Evolutionary conservation across 768 basidiomycete species (phyloP).

Genomic region (Mycena chlorophos): DNA sequence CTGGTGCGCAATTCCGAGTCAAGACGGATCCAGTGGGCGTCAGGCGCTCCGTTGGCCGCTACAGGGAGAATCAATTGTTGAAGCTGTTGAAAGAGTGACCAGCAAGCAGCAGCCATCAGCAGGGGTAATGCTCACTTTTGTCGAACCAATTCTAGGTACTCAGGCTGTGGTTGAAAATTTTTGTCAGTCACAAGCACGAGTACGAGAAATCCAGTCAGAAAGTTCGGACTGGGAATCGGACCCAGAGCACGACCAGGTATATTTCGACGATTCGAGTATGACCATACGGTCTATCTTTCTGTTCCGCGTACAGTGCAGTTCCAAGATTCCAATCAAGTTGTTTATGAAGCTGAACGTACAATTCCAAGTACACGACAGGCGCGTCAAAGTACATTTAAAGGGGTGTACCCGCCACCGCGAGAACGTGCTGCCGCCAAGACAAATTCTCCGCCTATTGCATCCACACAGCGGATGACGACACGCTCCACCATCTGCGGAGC

Average conservation of each 20-base stretch:
- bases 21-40: not conserved
- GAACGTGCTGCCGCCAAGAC: not conserved
- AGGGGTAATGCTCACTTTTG: not conserved
- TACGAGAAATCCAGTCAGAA: not conserved
- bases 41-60: not conserved
- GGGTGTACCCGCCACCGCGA: not conserved
- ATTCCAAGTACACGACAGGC: not conserved
- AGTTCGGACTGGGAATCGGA: not conserved
- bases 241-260: not conserved
- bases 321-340: not conserved
- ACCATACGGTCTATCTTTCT: not conserved
- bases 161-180: too few relatives aligned
- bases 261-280: not conserved
- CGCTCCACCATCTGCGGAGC: not conserved
- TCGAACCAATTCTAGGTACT: not conserved
- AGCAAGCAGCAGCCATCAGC: not conserved
- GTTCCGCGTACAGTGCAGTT: not conserved
- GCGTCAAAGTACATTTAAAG: not conserved
- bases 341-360: not conserved
- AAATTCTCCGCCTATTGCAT: not conserved
- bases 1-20: not conserved
- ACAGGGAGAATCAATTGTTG: not conserved
- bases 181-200: too few relatives aligned
- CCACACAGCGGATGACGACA: not conserved
- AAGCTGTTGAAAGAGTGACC: not conserved